Evolutionary conservation across 257 asterid genomes (phyloP).

Genomic region (Primulina tabacum): DNA sequence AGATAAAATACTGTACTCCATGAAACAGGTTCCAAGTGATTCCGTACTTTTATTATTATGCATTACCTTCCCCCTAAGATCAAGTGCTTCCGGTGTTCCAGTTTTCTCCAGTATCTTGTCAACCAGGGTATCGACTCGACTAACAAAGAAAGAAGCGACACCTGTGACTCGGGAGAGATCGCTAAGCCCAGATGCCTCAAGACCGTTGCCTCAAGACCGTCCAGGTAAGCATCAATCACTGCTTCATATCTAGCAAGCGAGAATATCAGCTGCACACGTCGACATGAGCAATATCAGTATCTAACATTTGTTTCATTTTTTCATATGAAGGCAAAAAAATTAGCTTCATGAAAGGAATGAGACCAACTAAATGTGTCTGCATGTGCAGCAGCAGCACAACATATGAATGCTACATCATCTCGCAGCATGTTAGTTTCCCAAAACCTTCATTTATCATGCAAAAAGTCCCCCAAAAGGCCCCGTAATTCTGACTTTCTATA

Average conservation of each 20-base stretch:
- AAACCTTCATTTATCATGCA: neutral
- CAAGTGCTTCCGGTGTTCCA: slow-evolving; percentile 94
- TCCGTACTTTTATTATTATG: neutral
- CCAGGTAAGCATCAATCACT: slow-evolving; percentile 97
- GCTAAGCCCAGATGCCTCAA: slow-evolving; percentile 91
- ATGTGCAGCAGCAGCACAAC: neutral
- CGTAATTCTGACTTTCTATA: neutral
- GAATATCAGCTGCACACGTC: slow-evolving; percentile 77
- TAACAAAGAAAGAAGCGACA: slow-evolving; percentile 96
- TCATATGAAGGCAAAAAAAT: neutral
- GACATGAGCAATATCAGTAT: slow-evolving; percentile 26
- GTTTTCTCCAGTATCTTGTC: slow-evolving; percentile 95
- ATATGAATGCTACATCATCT: neutral
- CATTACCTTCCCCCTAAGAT: slow-evolving; percentile 92
- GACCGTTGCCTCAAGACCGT: slow-evolving; percentile 99
- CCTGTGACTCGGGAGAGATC: slow-evolving; percentile 94
- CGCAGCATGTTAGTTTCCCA: neutral
- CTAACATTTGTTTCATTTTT: neutral
- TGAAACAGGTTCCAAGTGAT: neutral
- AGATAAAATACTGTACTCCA: neutral
- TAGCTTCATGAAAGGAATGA: slow-evolving; percentile 3
- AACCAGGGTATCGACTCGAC: slow-evolving; percentile 92
- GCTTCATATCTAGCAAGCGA: slow-evolving; percentile 95
- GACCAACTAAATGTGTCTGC: neutral
- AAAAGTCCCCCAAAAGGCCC: neutral